Evolutionary conservation across 2,329 filamentous ascomycete species (phyloP).

Genomic region (Diaporthe helianthi): DNA sequence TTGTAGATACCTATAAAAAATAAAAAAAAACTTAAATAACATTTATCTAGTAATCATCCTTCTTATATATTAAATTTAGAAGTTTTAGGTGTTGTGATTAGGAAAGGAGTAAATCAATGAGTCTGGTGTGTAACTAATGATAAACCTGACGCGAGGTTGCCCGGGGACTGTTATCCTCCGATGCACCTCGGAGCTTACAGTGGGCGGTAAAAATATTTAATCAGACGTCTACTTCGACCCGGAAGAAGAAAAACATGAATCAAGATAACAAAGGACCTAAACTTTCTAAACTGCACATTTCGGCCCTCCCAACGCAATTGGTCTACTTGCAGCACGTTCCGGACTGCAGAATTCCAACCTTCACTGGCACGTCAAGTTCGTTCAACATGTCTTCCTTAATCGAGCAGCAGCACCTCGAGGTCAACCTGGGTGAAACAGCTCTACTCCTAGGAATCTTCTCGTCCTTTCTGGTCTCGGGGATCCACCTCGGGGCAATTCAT

Average conservation of each 20-base stretch:
- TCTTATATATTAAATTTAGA: too few species aligned
- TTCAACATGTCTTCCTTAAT: neutral
- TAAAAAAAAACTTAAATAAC: too few species aligned
- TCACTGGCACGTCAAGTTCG: too few species aligned
- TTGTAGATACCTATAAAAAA: too few species aligned
- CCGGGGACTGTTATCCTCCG: neutral
- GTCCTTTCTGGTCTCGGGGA: constrained; percentile 4
- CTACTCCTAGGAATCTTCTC: constrained; percentile 16
- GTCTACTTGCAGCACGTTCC: neutral
- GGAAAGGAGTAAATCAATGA: too few species aligned
- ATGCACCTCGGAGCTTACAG: neutral
- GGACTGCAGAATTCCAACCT: too few species aligned
- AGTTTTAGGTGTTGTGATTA: too few species aligned
- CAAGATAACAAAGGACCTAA: neutral
- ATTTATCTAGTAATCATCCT: too few species aligned
- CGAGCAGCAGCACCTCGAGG: neutral
- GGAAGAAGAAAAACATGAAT: neutral
- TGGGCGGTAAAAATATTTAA: neutral
- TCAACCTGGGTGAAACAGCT: neutral
- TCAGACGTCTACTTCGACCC: too few species aligned
- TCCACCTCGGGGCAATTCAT: constrained; percentile 16
- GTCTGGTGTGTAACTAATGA: too few species aligned
- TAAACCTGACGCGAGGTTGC: too few species aligned
- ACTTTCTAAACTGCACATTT: neutral
- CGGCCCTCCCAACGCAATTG: neutral